Percentiles rank a stretch among this genome's conserved stretches.
These are phyloP conservation scores for Nakazawaea holstii DNA, from an alignment of 805 yeast species.

Conservation along the genomic window DNA sequence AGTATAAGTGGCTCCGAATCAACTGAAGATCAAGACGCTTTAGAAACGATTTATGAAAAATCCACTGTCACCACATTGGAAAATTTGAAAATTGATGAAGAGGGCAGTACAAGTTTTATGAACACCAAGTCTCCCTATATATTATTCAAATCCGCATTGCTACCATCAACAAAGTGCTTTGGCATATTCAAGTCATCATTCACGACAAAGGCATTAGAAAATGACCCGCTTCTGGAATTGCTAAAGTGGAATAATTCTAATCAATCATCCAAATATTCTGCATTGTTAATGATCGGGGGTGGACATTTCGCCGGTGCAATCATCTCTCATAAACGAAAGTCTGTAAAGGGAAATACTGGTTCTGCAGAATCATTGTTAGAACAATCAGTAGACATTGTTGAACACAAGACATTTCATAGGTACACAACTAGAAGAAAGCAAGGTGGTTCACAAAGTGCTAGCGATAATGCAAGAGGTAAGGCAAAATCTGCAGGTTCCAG, in stretches of 20 bases:
- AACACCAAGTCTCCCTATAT: conserved; percentile 70
- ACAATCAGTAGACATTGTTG: conserved; percentile 61
- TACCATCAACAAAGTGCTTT: conserved; percentile 44
- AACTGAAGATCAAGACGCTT: conserved; percentile 15
- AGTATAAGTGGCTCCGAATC: conserved; percentile 59
- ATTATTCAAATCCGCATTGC: conserved; percentile 42
- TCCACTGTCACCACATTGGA: neutral
- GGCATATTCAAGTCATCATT: conserved; percentile 68
- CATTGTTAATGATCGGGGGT: conserved; percentile 91
- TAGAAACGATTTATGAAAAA: conserved; percentile 17
- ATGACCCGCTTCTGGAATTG: conserved; percentile 48
- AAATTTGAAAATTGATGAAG: conserved; percentile 20
- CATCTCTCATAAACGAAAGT: conserved; percentile 61
- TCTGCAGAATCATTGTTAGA: conserved; percentile 41
- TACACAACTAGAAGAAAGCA: conserved; percentile 96
- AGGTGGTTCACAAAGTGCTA: conserved; percentile 94
- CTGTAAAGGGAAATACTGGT: conserved; percentile 50
- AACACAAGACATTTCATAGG: conserved; percentile 84
- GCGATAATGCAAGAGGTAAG: conserved; percentile 88
- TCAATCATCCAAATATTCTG: conserved; percentile 42
- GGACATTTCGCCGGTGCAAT: conserved; percentile 98
- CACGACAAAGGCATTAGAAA: conserved; percentile 28
- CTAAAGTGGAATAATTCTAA: conserved; percentile 26
- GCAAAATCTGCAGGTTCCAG: conserved; percentile 95
- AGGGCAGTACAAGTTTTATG: conserved; percentile 41